Evolutionary conservation across 1,284 basidiomycete species (phyloP).

Genomic region (Cutaneotrichosporon dermatis): DNA sequence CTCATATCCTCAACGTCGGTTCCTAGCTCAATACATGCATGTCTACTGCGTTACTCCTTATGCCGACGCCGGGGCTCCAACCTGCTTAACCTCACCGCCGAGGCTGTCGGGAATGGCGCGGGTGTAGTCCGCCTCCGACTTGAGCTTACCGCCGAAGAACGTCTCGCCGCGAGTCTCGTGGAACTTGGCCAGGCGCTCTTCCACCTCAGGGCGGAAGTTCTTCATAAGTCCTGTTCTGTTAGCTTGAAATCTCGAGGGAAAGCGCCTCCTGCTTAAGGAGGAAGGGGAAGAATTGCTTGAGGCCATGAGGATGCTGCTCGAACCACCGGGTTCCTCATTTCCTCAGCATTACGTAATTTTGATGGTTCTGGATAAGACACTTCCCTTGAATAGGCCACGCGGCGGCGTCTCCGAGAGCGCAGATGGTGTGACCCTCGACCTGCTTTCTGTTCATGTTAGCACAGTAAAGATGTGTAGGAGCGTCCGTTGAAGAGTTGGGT

Average conservation of each 20-base stretch:
- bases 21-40: slow-evolving; percentile 9
- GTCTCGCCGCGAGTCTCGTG: slow-evolving; percentile 75
- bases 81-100: slow-evolving; percentile 48
- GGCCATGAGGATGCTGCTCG: slow-evolving; percentile 62
- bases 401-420: slow-evolving; percentile 92
- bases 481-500: background rate
- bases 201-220: slow-evolving; percentile 93
- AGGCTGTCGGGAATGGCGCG: slow-evolving; percentile 78
- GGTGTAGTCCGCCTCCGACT: slow-evolving; percentile 64
- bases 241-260: slow-evolving; percentile 50
- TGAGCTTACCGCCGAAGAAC: slow-evolving; percentile 78
- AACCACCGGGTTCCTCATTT: background rate
- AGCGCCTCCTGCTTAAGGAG: no score
- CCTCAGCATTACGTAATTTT: no score
- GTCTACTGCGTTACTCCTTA: slow-evolving; percentile 6
- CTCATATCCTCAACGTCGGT: background rate
- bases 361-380: no score
- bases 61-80: slow-evolving; percentile 8
- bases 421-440: slow-evolving; percentile 93
- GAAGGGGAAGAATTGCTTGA: slow-evolving; percentile 59
- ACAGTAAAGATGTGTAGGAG: background rate
- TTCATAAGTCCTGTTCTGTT: slow-evolving; percentile 56
- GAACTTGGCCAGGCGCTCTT: slow-evolving; percentile 77
- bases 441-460: slow-evolving; percentile 66
- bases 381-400: slow-evolving; percentile 99